Evolutionary conservation across 1,139 yeast species (phyloP).

Genomic region (Saccharomyces hybrid): DNA sequence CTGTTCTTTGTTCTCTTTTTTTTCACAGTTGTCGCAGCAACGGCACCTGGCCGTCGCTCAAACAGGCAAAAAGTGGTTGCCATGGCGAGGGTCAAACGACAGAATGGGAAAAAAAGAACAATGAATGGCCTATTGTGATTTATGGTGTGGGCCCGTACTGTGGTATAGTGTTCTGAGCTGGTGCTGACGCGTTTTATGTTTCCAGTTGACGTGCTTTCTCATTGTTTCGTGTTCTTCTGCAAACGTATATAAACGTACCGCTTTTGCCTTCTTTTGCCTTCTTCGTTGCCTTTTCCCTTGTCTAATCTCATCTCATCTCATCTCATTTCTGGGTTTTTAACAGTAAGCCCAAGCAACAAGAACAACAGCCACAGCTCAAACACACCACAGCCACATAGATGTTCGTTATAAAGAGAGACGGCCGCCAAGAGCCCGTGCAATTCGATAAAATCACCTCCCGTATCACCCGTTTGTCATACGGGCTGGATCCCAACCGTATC

Average conservation of each 20-base stretch:
- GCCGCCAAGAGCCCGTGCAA: slow-evolving; percentile 78
- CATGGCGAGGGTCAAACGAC: not conserved
- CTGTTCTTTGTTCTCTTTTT: not conserved
- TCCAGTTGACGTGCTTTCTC: not conserved
- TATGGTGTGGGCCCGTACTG: not conserved
- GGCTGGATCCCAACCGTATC: slow-evolving; percentile 73
- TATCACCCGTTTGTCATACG: slow-evolving; percentile 64
- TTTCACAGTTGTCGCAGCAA: not conserved
- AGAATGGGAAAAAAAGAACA: not conserved
- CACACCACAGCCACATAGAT: slow-evolving; percentile 1
- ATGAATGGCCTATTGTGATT: not conserved
- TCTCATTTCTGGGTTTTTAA: not conserved
- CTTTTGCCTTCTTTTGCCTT: not conserved
- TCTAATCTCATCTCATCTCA: not conserved
- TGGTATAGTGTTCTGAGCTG: not conserved
- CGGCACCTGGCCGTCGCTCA: not conserved
- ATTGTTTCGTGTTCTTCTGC: not conserved
- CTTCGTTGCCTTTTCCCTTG: not conserved
- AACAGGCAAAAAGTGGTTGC: not conserved
- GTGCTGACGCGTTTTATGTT: not conserved
- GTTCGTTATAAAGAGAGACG: slow-evolving; percentile 46
- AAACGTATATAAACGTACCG: not conserved
- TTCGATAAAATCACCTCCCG: slow-evolving; percentile 69
- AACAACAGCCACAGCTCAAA: not conserved
- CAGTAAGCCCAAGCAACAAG: not conserved